Conservation (phyloP, 352 stramenopile genomes). For the Pythium vanterpoolii region DNA sequence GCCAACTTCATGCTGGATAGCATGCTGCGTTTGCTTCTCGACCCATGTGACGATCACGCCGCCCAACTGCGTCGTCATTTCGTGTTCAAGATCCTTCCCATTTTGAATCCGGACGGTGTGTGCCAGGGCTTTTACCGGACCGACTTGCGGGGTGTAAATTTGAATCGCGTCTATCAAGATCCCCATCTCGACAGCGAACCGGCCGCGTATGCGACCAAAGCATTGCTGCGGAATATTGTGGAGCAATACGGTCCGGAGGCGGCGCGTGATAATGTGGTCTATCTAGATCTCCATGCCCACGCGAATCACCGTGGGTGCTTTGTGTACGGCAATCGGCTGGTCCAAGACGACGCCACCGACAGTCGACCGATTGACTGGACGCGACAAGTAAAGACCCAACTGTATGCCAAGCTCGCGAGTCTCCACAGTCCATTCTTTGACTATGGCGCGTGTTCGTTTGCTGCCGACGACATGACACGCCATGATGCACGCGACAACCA, state of each 20-base stretch:
- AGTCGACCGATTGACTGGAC: constrained; percentile 10
- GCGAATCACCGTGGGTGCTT: constrained; percentile 88
- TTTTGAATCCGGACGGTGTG: constrained; percentile 87
- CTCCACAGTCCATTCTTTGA: constrained; percentile 85
- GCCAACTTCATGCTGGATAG: constrained; percentile 70
- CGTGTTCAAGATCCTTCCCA: constrained; percentile 81
- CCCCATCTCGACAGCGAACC: constrained; percentile 46
- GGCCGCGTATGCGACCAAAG: constrained; percentile 65
- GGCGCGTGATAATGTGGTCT: constrained; percentile 45
- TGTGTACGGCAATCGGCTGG: constrained; percentile 86
- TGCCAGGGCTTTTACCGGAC: constrained; percentile 85
- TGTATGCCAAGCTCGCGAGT: constrained; percentile 67
- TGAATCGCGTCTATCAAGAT: constrained; percentile 87
- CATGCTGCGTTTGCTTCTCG: constrained; percentile 45
- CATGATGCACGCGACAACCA: constrained; percentile 53
- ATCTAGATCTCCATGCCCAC: constrained; percentile 91
- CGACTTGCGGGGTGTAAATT: constrained; percentile 82
- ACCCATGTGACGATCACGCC: constrained; percentile 47
- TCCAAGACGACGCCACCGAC: constrained; percentile 18
- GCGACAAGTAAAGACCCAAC: constrained; percentile 78
- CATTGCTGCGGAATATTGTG: constrained; percentile 36
- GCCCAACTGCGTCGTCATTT: constrained; percentile 45
- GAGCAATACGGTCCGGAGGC: constrained; percentile 26
- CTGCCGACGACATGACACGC: constrained; percentile 73
- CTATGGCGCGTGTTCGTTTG: constrained; percentile 84